Evolutionary conservation across 2,329 filamentous ascomycete species (phyloP), one percentile per base, ranked within the genome.

Genomic region (Tolypocladium sp.): DNA sequence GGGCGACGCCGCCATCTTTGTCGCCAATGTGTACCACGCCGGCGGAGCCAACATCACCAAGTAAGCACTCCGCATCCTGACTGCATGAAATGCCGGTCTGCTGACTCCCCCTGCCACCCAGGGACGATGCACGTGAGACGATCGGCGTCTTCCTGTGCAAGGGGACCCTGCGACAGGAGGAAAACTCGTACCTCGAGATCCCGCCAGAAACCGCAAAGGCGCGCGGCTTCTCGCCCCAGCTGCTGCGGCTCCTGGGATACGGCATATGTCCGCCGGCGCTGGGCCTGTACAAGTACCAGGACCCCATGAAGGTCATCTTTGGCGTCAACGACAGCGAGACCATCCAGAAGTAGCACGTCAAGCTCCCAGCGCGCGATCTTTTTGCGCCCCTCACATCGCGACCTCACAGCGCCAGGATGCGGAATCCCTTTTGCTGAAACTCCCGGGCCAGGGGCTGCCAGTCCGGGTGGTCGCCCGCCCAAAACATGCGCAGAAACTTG

Each of bases 21-120:
- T 76, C 0, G 75, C 74, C 1, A 73, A 73, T 25, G 60, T 71
- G 15, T 76, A 76, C 56, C 75, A 77, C 46, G 75, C 71, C 1
- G 75, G 74, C 2, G 75, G 75, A 1, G 68, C 67, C 10, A 77
- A 77, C 58, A 61, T 62, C 13, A 73, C 65, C 33, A 69, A 63
- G 63, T 65, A 65, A 38, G 65, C 59, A 13, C 20, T 35, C 20
- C 30, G 30, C 49, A 53, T 15, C 8, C 49, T 12, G 20, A 13
- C 30, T 22, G 49, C 49, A 53, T 53, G 30, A 22, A 22, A 22
- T 56, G 15, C 20, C 46, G 15, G 27, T 57, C 25, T 3, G 20
- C n/a, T 38, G 42, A 25, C 38, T 37, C 44, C 10, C 2, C n/a
- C 27, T 55, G 17, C 25, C 40, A 27, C 30, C 2, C 25, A 70